Conservation (phyloP, 305 asterid species). For the Nicotiana rustica region DNA sequence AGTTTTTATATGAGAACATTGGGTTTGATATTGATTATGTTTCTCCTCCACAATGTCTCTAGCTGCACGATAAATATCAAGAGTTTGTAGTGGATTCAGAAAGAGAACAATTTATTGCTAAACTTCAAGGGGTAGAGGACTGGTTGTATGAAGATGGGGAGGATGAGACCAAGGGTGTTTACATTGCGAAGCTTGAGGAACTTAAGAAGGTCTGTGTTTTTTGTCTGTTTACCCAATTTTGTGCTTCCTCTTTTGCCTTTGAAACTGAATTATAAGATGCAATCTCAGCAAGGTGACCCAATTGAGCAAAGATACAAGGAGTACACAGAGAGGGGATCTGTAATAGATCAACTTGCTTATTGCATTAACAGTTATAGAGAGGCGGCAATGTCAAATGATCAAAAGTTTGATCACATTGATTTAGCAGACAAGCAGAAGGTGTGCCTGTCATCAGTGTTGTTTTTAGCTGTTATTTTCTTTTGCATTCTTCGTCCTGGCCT, state of each 20-base stretch:
- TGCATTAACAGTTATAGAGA: constrained; percentile 86
- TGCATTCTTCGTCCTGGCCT: neutral
- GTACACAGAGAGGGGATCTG: constrained; percentile 75
- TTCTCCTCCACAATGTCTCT: constrained; percentile 34
- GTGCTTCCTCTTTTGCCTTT: neutral
- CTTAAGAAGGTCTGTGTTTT: constrained; percentile 70
- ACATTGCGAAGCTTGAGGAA: constrained; percentile 84
- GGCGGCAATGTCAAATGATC: constrained; percentile 75
- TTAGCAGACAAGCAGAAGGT: constrained; percentile 74
- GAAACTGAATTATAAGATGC: neutral
- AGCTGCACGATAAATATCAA: constrained; percentile 84
- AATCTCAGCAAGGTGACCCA: constrained; percentile 90
- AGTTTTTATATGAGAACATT: neutral
- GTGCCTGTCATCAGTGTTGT: neutral
- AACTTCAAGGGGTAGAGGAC: constrained; percentile 89
- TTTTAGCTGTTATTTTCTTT: neutral
- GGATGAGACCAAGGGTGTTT: constrained; percentile 96
- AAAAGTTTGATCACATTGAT: constrained; percentile 93
- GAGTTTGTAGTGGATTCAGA: constrained; percentile 76
- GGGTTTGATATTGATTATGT: neutral
- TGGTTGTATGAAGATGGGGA: constrained; percentile 98
- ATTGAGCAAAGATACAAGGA: constrained; percentile 93
- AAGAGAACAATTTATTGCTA: constrained; percentile 71
- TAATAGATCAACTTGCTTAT: constrained; percentile 63
- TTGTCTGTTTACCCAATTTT: neutral